Evolutionary conservation across 2,329 filamentous ascomycete genomes (phyloP).

Genomic region (Colletotrichum chlorophyti): DNA sequence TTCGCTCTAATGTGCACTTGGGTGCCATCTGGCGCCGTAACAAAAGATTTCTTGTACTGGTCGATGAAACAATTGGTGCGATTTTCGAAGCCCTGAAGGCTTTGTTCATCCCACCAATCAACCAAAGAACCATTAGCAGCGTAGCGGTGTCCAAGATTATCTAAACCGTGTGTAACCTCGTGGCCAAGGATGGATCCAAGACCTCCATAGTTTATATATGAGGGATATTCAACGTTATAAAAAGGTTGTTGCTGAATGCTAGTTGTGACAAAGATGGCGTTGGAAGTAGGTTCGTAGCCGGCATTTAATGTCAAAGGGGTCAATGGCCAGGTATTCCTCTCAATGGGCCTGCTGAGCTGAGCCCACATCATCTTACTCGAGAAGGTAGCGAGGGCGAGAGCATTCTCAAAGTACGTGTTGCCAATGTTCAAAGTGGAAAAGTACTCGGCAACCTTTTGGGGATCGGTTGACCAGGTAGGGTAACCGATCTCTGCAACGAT

Average conservation of each 20-base stretch:
- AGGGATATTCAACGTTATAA: slow-evolving; percentile 66
- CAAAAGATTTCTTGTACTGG: slow-evolving; percentile 67
- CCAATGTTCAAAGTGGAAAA: slow-evolving; percentile 61
- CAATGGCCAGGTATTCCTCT: slow-evolving; percentile 66
- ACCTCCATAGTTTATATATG: slow-evolving; percentile 73
- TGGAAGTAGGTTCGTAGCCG: slow-evolving; percentile 69
- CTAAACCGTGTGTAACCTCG: slow-evolving; percentile 74
- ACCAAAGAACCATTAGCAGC: slow-evolving; percentile 69
- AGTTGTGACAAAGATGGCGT: slow-evolving; percentile 72
- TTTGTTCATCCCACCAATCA: slow-evolving; percentile 70
- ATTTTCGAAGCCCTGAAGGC: slow-evolving; percentile 62
- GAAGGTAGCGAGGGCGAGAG: slow-evolving; percentile 55
- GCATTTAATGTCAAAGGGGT: slow-evolving; percentile 67
- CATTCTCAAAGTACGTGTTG: slow-evolving; percentile 63
- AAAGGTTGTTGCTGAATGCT: slow-evolving; percentile 71
- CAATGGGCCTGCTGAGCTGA: slow-evolving; percentile 62
- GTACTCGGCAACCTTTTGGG: slow-evolving; percentile 59
- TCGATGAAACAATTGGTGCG: slow-evolving; percentile 70
- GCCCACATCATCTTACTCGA: slow-evolving; percentile 58
- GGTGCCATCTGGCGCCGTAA: slow-evolving; percentile 61
- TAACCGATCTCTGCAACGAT: slow-evolving; percentile 74
- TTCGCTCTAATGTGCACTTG: slow-evolving; percentile 66
- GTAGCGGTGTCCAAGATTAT: slow-evolving; percentile 68
- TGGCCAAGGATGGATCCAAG: slow-evolving; percentile 72
- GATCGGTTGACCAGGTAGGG: slow-evolving; percentile 65